phyloP scores from a whole-genome alignment of 345 rosid species.

The Ceriops decandra region DNA sequence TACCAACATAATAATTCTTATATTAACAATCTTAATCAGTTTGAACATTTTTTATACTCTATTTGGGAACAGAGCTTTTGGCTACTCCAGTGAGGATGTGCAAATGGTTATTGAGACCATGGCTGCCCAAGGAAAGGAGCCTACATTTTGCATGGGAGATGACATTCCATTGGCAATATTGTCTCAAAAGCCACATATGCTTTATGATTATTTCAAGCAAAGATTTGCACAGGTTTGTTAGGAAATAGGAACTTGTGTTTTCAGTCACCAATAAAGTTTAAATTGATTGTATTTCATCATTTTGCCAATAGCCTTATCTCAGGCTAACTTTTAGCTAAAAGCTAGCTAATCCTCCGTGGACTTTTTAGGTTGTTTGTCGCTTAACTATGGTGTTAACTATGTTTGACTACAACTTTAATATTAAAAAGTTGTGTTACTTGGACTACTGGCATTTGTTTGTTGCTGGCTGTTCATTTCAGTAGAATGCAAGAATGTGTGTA shows the following conservation, averaged over 20 bases:
- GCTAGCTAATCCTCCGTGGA: too few species aligned
- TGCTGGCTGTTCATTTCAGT: background rate
- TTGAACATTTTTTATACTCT: constrained; percentile 18
- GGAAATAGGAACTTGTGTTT: constrained; percentile 10
- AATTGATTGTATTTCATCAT: background rate
- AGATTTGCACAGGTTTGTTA: constrained; percentile 91
- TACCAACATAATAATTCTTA: background rate
- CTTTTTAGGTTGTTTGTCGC: too few species aligned
- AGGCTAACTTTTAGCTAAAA: background rate
- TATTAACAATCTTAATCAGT: constrained; percentile 10
- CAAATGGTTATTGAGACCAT: constrained; percentile 97
- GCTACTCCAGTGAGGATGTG: constrained; percentile 98
- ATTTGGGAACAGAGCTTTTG: constrained; percentile 70
- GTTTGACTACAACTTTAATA: too few species aligned
- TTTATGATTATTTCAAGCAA: constrained; percentile 96
- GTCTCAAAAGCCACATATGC: constrained; percentile 89
- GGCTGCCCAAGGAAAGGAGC: constrained; percentile 98
- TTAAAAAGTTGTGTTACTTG: too few species aligned
- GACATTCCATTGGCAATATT: constrained; percentile 82
- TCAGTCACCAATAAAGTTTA: background rate
- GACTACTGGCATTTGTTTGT: too few species aligned
- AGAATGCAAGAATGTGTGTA: background rate
- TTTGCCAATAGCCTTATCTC: background rate
- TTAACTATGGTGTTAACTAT: too few species aligned
- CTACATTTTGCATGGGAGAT: constrained; percentile 98